Evolutionary conservation across 441 rosid species (phyloP).

Genomic region (Croton laevigatus): DNA sequence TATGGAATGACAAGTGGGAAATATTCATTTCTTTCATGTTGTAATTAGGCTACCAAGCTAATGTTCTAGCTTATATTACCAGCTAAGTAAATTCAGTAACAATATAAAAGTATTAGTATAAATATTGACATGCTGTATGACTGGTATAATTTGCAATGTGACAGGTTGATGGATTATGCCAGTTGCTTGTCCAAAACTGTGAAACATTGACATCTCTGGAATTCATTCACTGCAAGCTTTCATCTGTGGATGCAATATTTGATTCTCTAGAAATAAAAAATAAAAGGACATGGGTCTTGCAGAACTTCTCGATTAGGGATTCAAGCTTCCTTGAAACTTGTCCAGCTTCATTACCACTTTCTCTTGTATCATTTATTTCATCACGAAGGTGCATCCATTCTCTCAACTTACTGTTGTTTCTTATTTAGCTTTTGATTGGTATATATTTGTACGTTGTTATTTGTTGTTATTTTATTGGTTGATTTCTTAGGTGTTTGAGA

Average conservation of each 20-base stretch:
- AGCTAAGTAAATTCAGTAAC: slow-evolving; percentile 5
- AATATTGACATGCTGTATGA: slow-evolving; percentile 9
- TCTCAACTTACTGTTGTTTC: slow-evolving; percentile 17
- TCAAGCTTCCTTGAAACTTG: slow-evolving; percentile 52
- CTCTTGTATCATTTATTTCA: slow-evolving; percentile 55
- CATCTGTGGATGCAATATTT: slow-evolving; percentile 48
- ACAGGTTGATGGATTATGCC: slow-evolving; percentile 74
- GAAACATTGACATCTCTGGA: slow-evolving; percentile 68
- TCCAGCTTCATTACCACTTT: slow-evolving; percentile 37
- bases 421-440: slow-evolving; percentile 18
- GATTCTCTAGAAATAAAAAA: slow-evolving; percentile 37
- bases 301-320: slow-evolving; percentile 53
- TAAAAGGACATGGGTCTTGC: slow-evolving; percentile 38
- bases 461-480: neutral
- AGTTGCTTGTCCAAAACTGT: slow-evolving; percentile 58
- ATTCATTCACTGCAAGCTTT: slow-evolving; percentile 72
- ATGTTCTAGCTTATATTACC: slow-evolving; percentile 4
- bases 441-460: neutral
- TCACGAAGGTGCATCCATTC: slow-evolving; percentile 51
- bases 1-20: neutral
- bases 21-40: slow-evolving; percentile 4
- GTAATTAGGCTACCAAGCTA: neutral
- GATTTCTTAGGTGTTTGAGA: slow-evolving; percentile 6
- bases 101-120: neutral
- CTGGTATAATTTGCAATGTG: slow-evolving; percentile 22